A percentile compares a stretch with the other conserved stretches of the same genome.
Conservation (phyloP, 176 grass and related monocot species). For the Alopecurus myosuroides region DNA sequence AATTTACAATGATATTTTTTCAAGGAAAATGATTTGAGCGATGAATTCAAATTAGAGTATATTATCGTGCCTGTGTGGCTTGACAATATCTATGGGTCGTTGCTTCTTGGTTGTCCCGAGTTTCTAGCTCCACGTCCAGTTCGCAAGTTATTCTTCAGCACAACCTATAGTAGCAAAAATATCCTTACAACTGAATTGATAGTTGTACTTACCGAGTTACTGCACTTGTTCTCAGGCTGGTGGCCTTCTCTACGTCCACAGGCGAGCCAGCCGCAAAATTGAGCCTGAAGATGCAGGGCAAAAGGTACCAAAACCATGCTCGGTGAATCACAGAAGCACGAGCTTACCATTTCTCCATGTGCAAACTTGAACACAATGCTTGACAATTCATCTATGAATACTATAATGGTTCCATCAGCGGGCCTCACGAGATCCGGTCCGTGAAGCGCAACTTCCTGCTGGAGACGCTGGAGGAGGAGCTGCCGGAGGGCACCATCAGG, state of each 20-base stretch:
- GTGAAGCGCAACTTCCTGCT: constrained; percentile 63
- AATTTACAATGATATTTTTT: no score
- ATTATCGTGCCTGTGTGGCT: no score
- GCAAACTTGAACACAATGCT: not conserved
- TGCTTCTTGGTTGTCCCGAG: no score
- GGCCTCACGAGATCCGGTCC: constrained; percentile 47
- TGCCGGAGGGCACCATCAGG: constrained; percentile 60
- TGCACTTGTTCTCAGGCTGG: not conserved
- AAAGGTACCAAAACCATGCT: constrained; percentile 16
- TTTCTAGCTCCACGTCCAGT: not conserved
- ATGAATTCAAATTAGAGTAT: no score
- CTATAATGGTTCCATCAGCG: constrained; percentile 7
- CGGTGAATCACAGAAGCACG: not conserved
- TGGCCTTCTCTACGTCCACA: constrained; percentile 36
- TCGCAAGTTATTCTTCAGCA: not conserved
- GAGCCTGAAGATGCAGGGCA: constrained; percentile 35
- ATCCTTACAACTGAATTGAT: not conserved
- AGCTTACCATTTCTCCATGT: not conserved
- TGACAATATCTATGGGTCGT: no score
- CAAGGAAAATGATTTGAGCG: no score
- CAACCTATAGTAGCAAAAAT: not conserved
- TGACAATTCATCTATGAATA: not conserved
- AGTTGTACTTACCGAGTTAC: not conserved
- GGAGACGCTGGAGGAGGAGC: constrained; percentile 49
- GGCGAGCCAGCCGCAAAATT: constrained; percentile 30